These are phyloP conservation scores for Cymodocea nodosa DNA, from an alignment of 116 monocot genomes.

Conservation along the genomic window DNA sequence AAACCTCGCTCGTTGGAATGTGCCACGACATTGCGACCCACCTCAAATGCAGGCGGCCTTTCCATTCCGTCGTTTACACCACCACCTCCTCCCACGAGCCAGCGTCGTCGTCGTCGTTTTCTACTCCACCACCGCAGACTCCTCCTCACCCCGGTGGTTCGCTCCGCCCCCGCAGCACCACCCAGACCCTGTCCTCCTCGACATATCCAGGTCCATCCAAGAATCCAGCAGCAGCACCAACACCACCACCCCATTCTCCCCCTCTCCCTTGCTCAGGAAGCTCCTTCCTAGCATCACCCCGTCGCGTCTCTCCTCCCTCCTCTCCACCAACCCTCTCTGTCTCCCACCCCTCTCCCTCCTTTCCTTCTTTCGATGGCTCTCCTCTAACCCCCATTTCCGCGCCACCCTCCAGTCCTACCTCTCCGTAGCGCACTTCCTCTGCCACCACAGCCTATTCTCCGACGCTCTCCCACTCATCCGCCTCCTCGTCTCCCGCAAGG, in stretches of 20 bases:
- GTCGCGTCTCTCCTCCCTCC: constrained; percentile 32
- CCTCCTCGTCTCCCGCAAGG: constrained; percentile 54
- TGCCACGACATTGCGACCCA: not conserved
- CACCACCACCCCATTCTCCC: constrained; percentile 12
- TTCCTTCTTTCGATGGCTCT: constrained; percentile 34
- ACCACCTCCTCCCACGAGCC: not conserved
- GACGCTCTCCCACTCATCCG: constrained; percentile 33
- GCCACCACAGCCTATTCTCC: constrained; percentile 22
- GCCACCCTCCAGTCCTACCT: constrained; percentile 59
- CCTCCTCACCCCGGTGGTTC: not conserved
- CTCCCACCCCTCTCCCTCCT: constrained; percentile 37
- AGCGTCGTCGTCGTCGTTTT: not conserved
- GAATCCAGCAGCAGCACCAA: not conserved
- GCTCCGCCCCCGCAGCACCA: constrained; percentile 4
- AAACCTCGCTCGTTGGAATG: too few species aligned
- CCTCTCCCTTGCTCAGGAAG: constrained; percentile 29
- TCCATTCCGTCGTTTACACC: not conserved
- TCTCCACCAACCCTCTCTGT: constrained; percentile 24
- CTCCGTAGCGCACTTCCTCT: constrained; percentile 55
- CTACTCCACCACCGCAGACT: constrained; percentile 4
- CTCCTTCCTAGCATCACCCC: constrained; percentile 44
- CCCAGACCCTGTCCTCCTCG: constrained; percentile 7
- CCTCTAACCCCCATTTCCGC: constrained; percentile 36
- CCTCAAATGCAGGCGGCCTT: not conserved
- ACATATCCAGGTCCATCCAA: constrained; percentile 11